Base-by-base conservation (phyloP, 2,329 filamentous ascomycete genomes). In the Pestalotiopsis sp. region DNA sequence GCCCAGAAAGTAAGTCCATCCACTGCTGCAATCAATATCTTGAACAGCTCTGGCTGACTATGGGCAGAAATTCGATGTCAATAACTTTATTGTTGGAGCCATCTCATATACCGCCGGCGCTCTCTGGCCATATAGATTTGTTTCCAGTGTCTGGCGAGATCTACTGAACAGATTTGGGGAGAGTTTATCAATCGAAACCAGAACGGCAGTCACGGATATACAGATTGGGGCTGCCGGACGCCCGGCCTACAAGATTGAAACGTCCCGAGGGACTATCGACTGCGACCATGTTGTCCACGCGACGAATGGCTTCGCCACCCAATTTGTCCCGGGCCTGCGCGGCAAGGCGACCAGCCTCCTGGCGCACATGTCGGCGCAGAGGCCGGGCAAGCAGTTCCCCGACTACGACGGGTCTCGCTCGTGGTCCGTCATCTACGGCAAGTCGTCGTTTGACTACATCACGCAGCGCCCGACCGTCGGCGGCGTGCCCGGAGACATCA, bases 281-380 rank as follows among this genome's bases (percentile, higher is more conserved):
- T 80, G 86, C 7, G 78, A 79, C 0, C 83, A 90, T 65, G 79
- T 91, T 1, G 80, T 90, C 2, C 86, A 91, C 70, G 86, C 86
- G 7, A 90, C 87, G 1, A 90, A 91, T 70, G 86, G 80, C 4
- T 85, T 85, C 70, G 81, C 85, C 0, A 76, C 82, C 0, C 82
- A 87, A 64, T 81, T 90, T 1, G 73, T 90, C 2, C 86, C 87
- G 0, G 81, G 79, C 0, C 77, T 89, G 1, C 78, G 81, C 3
- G 80, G 81, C 9, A 82, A 80, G 57, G 73, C 87, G n/a, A 81
- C 83, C 0, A 81, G 85, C 0, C 69, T 81, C 0, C 76, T 84
- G 3, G 84, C 79, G 4, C 83, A 86, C 67, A 88, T 88, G 85
- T 82, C 84, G 0, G 83, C 84, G 0, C 85, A 88, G 71, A 73